Evolutionary conservation across 371 early-diverging fungal genomes (phyloP), one percentile per base, ranked within the genome.

Genomic region (Mucor racemosus): DNA sequence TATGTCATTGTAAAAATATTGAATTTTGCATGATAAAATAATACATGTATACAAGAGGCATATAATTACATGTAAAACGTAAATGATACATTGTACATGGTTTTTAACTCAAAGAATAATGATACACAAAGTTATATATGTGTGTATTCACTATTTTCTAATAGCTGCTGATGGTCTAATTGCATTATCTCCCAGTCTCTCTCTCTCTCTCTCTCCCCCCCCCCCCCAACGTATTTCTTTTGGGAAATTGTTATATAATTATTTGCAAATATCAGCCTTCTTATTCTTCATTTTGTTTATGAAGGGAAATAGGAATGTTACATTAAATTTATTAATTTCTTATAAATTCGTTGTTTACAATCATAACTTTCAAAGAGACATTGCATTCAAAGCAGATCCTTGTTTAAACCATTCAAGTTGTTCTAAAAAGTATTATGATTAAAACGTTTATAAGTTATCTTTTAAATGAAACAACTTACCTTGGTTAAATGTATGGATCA

Each of bases 371-470:
- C 3, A 26, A 48, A 48, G 50, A 10, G 21, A 2, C 50, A 50
- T 50, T 4, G 50, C 50, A 21, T 50, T 50, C 26, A 50, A 26
- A 50, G 50, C 50, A 10, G 50, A 55, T 8, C 96, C 97, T 21
- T 88, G 90, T 86, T 95, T 94, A 91, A 97, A 95, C 97, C 97
- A 97, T 41, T 81, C 88, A 76, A 97, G 89, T 82, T 96, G 96
- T 66, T 90, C 94, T 62, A 19, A 7, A n/a, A 11, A 14, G 41
- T 7, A 41, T 0, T 10, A 14, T 41, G 41, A 26, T 41, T 46
- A 46, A 46, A 3, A 46, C 48, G 10, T 44, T 13, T 40, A 13
- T 26, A 26, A 3, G 26, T 26, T 26, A 26, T 26, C 26, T 26
- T 26, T 3, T 26, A 26, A 26, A 26, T 1, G 26, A 26, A 26